Percentiles rank a stretch among this genome's conserved stretches.
These are phyloP conservation scores for Trichosanthes truncata DNA, from an alignment of 306 rosid species.

Conservation along the genomic window DNA sequence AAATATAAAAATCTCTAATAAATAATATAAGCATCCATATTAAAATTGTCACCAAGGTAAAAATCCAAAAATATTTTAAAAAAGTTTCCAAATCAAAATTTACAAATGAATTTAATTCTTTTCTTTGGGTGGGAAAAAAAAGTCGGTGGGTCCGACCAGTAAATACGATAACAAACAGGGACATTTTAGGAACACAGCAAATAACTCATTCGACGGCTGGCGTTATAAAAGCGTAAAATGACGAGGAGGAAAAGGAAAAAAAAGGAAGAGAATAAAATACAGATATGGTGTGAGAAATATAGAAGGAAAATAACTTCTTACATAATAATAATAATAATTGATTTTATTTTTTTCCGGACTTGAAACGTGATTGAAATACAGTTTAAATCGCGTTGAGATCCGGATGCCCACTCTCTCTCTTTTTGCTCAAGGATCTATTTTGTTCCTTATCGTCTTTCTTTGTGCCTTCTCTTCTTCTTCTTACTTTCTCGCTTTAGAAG, in stretches of 20 bases:
- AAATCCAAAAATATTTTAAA: too few species aligned
- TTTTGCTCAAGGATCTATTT: constrained; percentile 36
- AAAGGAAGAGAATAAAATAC: not conserved
- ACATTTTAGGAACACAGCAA: not conserved
- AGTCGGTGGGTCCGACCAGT: not conserved
- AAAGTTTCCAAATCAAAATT: not conserved
- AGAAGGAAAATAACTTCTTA: not conserved
- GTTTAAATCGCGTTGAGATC: constrained; percentile 44
- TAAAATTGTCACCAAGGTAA: too few species aligned
- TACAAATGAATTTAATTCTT: not conserved
- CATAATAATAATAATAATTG: not conserved
- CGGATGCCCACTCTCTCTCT: constrained; percentile 40
- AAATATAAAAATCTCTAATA: too few species aligned
- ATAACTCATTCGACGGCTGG: not conserved
- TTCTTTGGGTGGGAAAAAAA: not conserved
- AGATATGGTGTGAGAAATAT: not conserved
- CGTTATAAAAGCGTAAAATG: not conserved
- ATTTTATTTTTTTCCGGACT: constrained; percentile 35
- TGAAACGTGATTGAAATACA: constrained; percentile 26
- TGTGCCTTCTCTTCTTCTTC: not conserved
- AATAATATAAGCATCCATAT: not conserved
- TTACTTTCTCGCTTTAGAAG: constrained; percentile 42
- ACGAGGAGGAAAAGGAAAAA: not conserved
- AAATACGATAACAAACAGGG: not conserved
- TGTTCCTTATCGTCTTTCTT: constrained; percentile 48